Conservation (phyloP, 352 stramenopile genomes). For the Blastocystis sp. region DNA sequence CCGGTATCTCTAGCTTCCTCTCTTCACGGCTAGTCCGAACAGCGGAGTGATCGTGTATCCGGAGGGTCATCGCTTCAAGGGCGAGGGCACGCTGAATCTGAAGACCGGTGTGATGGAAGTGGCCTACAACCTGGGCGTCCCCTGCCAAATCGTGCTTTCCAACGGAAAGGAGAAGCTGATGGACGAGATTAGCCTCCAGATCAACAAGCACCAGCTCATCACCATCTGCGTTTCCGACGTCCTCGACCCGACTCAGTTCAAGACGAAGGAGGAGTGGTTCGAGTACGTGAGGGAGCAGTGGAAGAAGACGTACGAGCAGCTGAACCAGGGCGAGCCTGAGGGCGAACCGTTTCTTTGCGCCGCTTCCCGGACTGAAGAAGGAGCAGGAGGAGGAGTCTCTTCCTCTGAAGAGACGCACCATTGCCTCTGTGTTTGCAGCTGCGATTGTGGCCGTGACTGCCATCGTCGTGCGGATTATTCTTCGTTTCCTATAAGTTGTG, state of each 20-base stretch:
- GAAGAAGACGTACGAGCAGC: conserved; percentile 46
- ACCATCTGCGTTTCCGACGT: conserved; percentile 56
- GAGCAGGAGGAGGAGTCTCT: background rate
- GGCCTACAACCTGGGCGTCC: conserved; percentile 55
- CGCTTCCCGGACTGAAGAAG: conserved; percentile 10
- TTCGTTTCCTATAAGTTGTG: background rate
- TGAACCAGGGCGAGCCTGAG: conserved; percentile 25
- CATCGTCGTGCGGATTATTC: background rate
- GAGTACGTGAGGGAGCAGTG: conserved; percentile 65
- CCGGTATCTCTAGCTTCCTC: background rate
- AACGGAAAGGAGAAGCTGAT: conserved; percentile 60
- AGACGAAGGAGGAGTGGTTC: conserved; percentile 67
- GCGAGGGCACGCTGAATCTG: conserved; percentile 28
- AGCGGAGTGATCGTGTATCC: conserved; percentile 66
- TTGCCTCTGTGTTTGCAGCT: background rate
- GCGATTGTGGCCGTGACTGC: background rate
- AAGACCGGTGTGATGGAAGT: conserved; percentile 70
- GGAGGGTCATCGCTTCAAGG: conserved; percentile 67
- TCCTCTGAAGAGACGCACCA: background rate
- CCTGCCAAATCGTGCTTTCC: conserved; percentile 55
- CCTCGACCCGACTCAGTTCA: conserved; percentile 53
- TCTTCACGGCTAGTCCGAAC: conserved; percentile 2
- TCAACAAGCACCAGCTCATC: conserved; percentile 24
- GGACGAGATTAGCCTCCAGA: conserved; percentile 54
- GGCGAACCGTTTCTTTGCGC: conserved; percentile 13